These are phyloP conservation scores for Debaryomyces subglobosus DNA, from an alignment of 1,139 yeast genomes.

Conservation along the genomic window DNA sequence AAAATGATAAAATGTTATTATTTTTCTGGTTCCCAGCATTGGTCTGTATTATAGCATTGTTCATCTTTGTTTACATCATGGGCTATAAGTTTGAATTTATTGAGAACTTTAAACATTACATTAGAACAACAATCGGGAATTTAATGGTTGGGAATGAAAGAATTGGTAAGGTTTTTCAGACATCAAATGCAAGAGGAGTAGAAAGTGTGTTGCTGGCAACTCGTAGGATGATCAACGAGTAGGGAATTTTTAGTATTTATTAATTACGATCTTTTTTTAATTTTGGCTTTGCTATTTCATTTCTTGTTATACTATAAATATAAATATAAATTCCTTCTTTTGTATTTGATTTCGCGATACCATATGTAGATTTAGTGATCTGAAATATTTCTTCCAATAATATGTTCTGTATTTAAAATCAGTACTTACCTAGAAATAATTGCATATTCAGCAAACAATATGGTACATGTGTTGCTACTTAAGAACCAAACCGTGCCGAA, in stretches of 20 bases:
- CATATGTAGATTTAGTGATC: not conserved
- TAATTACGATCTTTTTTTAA: constrained; percentile 5
- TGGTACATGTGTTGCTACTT: constrained; percentile 41
- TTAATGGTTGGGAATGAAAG: constrained; percentile 72
- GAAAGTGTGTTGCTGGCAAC: constrained; percentile 3
- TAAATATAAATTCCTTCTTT: not conserved
- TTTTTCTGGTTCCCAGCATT: constrained; percentile 87
- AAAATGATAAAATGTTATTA: constrained; percentile 81
- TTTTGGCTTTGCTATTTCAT: constrained; percentile 6
- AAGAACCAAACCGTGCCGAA: constrained; percentile 69
- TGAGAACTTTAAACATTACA: constrained; percentile 47
- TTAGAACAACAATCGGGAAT: constrained; percentile 59
- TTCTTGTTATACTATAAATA: constrained; percentile 3
- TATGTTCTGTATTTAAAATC: not conserved
- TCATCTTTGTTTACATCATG: constrained; percentile 52
- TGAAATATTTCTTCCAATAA: not conserved
- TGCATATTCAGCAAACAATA: not conserved
- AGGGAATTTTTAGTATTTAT: constrained; percentile 5
- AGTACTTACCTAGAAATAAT: not conserved
- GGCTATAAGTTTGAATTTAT: constrained; percentile 50
- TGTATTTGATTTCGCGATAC: not conserved
- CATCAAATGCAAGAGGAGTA: constrained; percentile 14
- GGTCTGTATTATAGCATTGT: constrained; percentile 52
- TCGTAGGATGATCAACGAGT: constrained; percentile 6
- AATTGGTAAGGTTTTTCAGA: constrained; percentile 56